Evolutionary conservation across 495 filamentous ascomycete genomes (phyloP).

Genomic region (Staphylotrichum longicolle): DNA sequence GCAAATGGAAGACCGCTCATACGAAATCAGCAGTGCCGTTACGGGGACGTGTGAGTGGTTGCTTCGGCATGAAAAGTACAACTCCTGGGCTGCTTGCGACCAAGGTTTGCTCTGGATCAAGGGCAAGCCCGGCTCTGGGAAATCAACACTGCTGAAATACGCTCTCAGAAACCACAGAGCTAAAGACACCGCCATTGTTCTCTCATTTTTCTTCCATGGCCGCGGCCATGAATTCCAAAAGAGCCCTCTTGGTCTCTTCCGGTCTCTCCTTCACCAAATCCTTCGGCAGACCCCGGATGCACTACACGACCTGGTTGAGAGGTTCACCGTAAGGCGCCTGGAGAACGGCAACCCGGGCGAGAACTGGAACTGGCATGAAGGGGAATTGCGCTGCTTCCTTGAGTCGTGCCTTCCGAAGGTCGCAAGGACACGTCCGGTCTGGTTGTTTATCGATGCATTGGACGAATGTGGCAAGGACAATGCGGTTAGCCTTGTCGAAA

Average conservation of each 20-base stretch:
- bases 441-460: constrained; percentile 36
- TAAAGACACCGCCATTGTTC: constrained; percentile 22
- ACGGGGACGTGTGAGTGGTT: constrained; percentile 41
- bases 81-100: constrained; percentile 31
- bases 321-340: constrained; percentile 19
- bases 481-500: constrained; percentile 26
- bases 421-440: constrained; percentile 17
- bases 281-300: constrained; percentile 25
- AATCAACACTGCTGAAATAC: constrained; percentile 43
- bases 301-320: constrained; percentile 24
- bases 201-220: constrained; percentile 41
- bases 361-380: constrained; percentile 33
- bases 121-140: constrained; percentile 52
- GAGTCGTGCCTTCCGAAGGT: constrained; percentile 19
- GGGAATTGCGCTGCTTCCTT: constrained; percentile 20
- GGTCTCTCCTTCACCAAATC: constrained; percentile 39
- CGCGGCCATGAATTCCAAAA: constrained; percentile 36
- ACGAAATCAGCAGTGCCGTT: constrained; percentile 22
- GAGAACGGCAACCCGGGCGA: constrained; percentile 20
- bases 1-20: constrained; percentile 28
- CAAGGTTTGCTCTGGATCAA: constrained; percentile 47
- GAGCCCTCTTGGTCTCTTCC: constrained; percentile 35
- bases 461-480: constrained; percentile 36
- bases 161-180: constrained; percentile 22
- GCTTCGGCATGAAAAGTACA: constrained; percentile 32